Evolutionary conservation across 768 basidiomycete species (phyloP).

Genomic region (Rhodotorula kratochvilovae): DNA sequence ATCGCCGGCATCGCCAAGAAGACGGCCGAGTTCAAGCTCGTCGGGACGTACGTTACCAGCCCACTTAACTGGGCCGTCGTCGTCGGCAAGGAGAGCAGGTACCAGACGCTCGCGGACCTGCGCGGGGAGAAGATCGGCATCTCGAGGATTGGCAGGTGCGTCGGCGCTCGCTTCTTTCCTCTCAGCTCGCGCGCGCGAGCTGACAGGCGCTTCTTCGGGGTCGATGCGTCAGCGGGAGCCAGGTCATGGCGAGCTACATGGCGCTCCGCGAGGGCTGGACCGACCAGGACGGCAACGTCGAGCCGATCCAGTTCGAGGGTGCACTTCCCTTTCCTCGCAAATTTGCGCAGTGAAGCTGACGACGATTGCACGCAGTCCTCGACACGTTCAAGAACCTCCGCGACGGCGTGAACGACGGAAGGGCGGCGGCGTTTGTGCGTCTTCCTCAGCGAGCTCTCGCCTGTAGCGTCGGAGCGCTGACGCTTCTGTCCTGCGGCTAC

Average conservation of each 20-base stretch:
- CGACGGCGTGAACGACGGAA: constrained; percentile 78
- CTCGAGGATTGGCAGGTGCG: constrained; percentile 74
- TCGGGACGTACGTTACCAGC: constrained; percentile 79
- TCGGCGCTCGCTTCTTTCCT: constrained; percentile 46
- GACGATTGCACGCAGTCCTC: constrained; percentile 60
- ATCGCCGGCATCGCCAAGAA: constrained; percentile 83
- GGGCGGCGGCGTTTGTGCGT: constrained; percentile 74
- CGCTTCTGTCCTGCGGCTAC: too few species aligned
- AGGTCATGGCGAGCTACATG: constrained; percentile 96
- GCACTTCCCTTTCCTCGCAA: constrained; percentile 24
- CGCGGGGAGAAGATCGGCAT: constrained; percentile 81
- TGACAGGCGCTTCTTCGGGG: too few species aligned
- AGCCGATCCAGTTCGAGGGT: constrained; percentile 43
- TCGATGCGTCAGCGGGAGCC: constrained; percentile 84
- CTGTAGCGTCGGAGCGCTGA: too few species aligned
- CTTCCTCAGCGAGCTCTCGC: too few species aligned
- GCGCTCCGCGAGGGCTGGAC: constrained; percentile 80
- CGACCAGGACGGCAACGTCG: constrained; percentile 40
- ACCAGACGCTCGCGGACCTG: constrained; percentile 66
- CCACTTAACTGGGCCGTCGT: constrained; percentile 74
- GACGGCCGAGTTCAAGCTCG: constrained; percentile 77
- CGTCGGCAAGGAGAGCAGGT: constrained; percentile 69
- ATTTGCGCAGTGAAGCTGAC: not conserved
- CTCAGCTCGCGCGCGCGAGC: too few species aligned
- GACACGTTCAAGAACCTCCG: constrained; percentile 71